Base-by-base conservation (phyloP, 139 green algal species). In the Tetraselmis chui region DNA sequence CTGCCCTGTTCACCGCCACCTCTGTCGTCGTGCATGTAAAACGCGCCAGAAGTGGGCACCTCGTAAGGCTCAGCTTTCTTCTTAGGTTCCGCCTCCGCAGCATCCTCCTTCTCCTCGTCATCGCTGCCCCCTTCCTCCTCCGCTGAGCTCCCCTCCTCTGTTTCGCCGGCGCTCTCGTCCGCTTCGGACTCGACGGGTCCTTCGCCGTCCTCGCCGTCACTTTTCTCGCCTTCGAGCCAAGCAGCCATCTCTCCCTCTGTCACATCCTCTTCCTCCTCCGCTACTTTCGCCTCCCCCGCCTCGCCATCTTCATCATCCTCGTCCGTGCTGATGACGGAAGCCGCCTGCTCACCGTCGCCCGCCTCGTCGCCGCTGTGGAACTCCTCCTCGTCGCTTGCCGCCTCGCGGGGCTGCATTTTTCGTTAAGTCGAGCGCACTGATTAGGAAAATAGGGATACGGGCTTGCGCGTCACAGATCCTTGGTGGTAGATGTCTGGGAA, bases 1-100 rank as follows among this genome's bases (percentile, higher is more conserved):
- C 29, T 22, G 27, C 78, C 78, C 5, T 30, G 59, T 23, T 29
- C 74, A n/a, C 84, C 83, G 45, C 67, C 31, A 76, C 87, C 87
- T n/a, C 83, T 29, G 28, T 87, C 83, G 74, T 87, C 83, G 32
- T 87, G 83, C 83, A 87, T 87, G 81, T 87, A 87, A 30, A 87
- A 87, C 29, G 83, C 83, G 75, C 83, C 83, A 26, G 83, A 87
- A 1, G 83, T 87, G 2, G 83, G 83, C 1, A 87, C 83, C 74
- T 87, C 83, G 32, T 87, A 87, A 24, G 83, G 83, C 31, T 87
- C 83, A n/a, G 31, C 80, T 30, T 77, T 82, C 76, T 86, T 86
- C 81, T 86, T 81, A 2, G 58, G 59, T 29, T 79, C 80, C 28
- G 31, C 32, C 28, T 85, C 45, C 11, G 11, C 45, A 2, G 32